Base-by-base conservation (phyloP, 2,329 filamentous ascomycete genomes). In the Pseudogymnoascus sp. region DNA sequence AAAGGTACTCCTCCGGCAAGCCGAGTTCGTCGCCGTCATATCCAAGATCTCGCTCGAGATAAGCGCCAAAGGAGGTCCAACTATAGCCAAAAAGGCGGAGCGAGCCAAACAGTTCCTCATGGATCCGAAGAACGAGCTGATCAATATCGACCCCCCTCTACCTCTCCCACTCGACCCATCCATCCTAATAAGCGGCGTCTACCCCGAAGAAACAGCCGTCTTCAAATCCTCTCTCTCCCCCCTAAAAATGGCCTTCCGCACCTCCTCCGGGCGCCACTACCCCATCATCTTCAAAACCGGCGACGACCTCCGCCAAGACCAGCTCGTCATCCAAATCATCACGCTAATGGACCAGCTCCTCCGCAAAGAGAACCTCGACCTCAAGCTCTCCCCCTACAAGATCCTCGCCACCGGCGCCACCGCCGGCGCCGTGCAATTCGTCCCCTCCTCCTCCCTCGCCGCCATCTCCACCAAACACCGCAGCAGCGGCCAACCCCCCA, bases 211-310 rank as follows among this genome's bases (percentile, higher is more conserved):
- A 66, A 89, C 90, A 23, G 88, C 88, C 60, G 93, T 99, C 21
- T 96, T 99, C 80, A 99, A 97, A 73, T 99, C 95, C 0, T 95
- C 92, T 0, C 78, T 99, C 7, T 92, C 91, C 46, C 95, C 95
- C 0, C 88, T 99, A 65, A 91, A 95, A 69, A 86, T 97, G 65
- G 90, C 90, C 8, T 97, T 97, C 78, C 93, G 89, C 72, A 96
- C 93, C 0, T 82, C 84, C 0, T 84, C 84, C 1, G 90, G 90
- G 6, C 83, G 82, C 40, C 89, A 88, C 65, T 99, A 97, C 72
- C 89, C 93, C 8, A 89, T 99, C 67, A 89, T 97, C 62, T 99
- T 99, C 84, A 99, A 99, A 76, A 92, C 92, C 1, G 95, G 95
- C 37, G 95, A 99, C 73, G 95, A 99, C 73, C 81, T 99, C 61